Percentiles rank a stretch among this genome's conserved stretches.
These are phyloP conservation scores for Trametes gibbosa DNA, from an alignment of 768 basidiomycete species.

Conservation along the genomic window DNA sequence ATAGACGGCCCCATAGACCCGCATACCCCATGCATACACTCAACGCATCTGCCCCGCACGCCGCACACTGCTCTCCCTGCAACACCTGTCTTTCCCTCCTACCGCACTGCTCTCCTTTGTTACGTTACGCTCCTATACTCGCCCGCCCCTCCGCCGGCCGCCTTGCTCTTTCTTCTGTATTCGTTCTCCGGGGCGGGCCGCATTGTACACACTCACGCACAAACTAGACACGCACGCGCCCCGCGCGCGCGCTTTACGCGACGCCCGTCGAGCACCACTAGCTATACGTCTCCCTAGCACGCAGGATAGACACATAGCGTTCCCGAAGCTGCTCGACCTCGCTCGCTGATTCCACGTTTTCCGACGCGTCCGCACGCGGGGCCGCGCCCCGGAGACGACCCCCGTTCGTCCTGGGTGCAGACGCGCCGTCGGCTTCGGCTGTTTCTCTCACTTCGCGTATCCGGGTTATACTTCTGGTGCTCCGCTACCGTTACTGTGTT, in stretches of 20 bases:
- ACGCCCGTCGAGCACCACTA: not conserved
- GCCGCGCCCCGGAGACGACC: constrained; percentile 3
- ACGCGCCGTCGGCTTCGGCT: not conserved
- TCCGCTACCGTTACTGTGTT: not conserved
- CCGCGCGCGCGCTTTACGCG: not conserved
- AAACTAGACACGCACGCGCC: not conserved
- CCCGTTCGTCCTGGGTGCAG: constrained; percentile 1
- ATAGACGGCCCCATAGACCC: constrained; percentile 14
- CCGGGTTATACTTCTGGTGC: no score
- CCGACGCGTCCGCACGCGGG: constrained; percentile 7
- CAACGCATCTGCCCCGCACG: constrained; percentile 4
- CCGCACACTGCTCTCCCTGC: not conserved
- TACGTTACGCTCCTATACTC: constrained; percentile 11
- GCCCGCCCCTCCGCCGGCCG: constrained; percentile 3
- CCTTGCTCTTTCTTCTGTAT: not conserved
- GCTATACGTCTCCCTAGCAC: not conserved
- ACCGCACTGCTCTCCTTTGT: not conserved
- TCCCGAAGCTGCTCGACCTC: not conserved
- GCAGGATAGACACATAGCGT: not conserved
- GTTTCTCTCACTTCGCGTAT: not conserved
- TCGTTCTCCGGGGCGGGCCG: constrained; percentile 1
- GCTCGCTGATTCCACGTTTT: not conserved
- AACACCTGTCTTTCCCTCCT: not conserved
- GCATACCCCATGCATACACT: constrained; percentile 6
- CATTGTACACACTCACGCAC: constrained; percentile 1